Conservation (phyloP, 1,139 yeast species). For the Williopsis jadinii region DNA sequence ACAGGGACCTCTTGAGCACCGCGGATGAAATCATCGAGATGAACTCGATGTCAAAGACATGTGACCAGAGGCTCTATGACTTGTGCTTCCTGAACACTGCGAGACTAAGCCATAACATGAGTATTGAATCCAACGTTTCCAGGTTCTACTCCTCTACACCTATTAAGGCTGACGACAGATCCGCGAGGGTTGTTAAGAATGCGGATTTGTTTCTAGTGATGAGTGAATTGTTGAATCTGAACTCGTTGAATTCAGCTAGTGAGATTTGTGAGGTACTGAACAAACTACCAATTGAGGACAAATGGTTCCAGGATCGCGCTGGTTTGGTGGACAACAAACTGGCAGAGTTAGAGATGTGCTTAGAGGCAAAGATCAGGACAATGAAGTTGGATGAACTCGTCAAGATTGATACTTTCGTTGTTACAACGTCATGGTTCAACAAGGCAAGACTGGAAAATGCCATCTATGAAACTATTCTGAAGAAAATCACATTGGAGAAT, state of each 20-base stretch:
- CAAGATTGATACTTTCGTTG: conserved; percentile 5
- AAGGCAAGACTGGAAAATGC: conserved; percentile 1
- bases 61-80: conserved; percentile 16
- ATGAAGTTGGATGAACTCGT: conserved; percentile 6
- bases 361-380: conserved; percentile 1
- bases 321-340: conserved; percentile 8
- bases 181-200: conserved; percentile 3
- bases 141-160: background rate
- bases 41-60: conserved; percentile 32
- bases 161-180: background rate
- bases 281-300: conserved; percentile 5
- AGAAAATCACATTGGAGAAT: conserved; percentile 8
- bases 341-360: conserved; percentile 6
- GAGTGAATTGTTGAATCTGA: conserved; percentile 9
- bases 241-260: conserved; percentile 1
- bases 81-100: conserved; percentile 12
- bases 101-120: conserved; percentile 5
- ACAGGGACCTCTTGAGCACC: conserved; percentile 58
- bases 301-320: conserved; percentile 7
- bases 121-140: conserved; percentile 7
- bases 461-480: conserved; percentile 1
- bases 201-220: conserved; percentile 10
- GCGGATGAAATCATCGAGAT: conserved; percentile 61
- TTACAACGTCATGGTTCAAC: conserved; percentile 6
- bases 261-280: conserved; percentile 4